These are phyloP conservation scores for Scleroderma citrinum DNA, from an alignment of 768 basidiomycete genomes.

Conservation along the genomic window DNA sequence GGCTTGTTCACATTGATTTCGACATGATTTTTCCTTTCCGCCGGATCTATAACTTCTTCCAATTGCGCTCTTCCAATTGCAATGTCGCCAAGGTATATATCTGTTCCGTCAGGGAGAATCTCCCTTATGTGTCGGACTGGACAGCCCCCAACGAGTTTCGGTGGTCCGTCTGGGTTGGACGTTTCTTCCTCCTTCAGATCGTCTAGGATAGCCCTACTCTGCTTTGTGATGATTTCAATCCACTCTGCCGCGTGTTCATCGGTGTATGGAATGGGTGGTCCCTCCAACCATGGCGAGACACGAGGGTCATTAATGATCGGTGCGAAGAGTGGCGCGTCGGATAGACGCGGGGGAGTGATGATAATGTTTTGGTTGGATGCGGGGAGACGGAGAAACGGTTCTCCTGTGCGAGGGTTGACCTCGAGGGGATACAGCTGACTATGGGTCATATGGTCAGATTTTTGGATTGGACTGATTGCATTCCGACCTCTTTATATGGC, in stretches of 20 bases:
- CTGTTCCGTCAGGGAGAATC: conserved; percentile 47
- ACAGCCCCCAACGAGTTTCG: conserved; percentile 35
- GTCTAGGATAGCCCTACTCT: conserved; percentile 17
- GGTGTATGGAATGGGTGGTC: conserved; percentile 51
- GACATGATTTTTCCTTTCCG: conserved; percentile 29
- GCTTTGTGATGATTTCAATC: conserved; percentile 19
- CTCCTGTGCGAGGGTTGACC: conserved; percentile 37
- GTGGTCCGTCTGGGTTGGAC: conserved; percentile 13
- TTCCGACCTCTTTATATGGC: background rate
- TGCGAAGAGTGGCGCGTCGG: conserved; percentile 35
- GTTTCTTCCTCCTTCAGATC: conserved; percentile 15
- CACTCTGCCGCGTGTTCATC: conserved; percentile 35
- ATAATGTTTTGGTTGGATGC: conserved; percentile 48
- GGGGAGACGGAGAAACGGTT: conserved; percentile 51
- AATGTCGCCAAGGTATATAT: conserved; percentile 45
- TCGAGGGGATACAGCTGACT: conserved; percentile 35
- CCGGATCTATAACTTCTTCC: conserved; percentile 30
- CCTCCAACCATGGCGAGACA: conserved; percentile 40
- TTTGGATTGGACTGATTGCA: background rate
- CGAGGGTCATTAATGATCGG: conserved; percentile 43
- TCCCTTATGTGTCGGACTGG: conserved; percentile 52
- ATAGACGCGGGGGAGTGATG: conserved; percentile 49
- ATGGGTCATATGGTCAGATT: conserved; percentile 8
- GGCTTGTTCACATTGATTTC: conserved; percentile 37
- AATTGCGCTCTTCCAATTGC: conserved; percentile 18